phyloP scores from a whole-genome alignment of 805 yeast genomes.

The Sugiyamaella qingdaonensis region DNA sequence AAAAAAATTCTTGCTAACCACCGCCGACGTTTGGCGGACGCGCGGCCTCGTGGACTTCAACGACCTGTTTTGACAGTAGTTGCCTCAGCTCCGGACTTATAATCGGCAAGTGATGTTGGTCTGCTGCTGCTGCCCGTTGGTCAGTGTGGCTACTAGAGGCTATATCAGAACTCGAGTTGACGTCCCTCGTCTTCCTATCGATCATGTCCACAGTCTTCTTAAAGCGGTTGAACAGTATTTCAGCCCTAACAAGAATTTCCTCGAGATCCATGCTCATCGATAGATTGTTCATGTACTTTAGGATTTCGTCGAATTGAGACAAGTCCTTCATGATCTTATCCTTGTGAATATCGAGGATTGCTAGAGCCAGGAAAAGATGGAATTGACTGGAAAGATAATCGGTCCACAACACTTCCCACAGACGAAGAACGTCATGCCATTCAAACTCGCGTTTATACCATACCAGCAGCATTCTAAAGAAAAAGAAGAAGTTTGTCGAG shows the following conservation, averaged over 20 bases:
- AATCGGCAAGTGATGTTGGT: slow-evolving; percentile 18
- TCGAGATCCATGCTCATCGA: slow-evolving; percentile 70
- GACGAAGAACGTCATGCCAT: slow-evolving; percentile 65
- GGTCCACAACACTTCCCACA: slow-evolving; percentile 96
- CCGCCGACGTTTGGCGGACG: slow-evolving; percentile 36
- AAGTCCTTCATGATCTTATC: slow-evolving; percentile 70
- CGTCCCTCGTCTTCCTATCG: slow-evolving; percentile 41
- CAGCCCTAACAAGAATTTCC: slow-evolving; percentile 78
- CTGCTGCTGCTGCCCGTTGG: slow-evolving; percentile 11
- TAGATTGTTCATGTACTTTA: slow-evolving; percentile 88
- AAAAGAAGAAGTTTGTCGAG: slow-evolving; percentile 85
- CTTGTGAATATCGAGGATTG: slow-evolving; percentile 84
- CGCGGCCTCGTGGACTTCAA: slow-evolving; percentile 58
- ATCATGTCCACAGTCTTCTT: slow-evolving; percentile 73
- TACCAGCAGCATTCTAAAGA: slow-evolving; percentile 89
- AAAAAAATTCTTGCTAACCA: not conserved
- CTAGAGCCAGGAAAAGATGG: slow-evolving; percentile 80
- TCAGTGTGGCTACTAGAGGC: slow-evolving; percentile 2
- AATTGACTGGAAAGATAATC: slow-evolving; percentile 82
- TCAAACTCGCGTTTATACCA: slow-evolving; percentile 92
- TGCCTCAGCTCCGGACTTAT: slow-evolving; percentile 51
- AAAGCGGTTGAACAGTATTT: slow-evolving; percentile 74
- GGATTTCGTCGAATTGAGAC: slow-evolving; percentile 80
- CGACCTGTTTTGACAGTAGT: slow-evolving; percentile 55
- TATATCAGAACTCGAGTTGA: slow-evolving; percentile 21